Conservation (phyloP, 1,284 basidiomycete genomes). For the Xerocomus cyaneibrunnescens region DNA sequence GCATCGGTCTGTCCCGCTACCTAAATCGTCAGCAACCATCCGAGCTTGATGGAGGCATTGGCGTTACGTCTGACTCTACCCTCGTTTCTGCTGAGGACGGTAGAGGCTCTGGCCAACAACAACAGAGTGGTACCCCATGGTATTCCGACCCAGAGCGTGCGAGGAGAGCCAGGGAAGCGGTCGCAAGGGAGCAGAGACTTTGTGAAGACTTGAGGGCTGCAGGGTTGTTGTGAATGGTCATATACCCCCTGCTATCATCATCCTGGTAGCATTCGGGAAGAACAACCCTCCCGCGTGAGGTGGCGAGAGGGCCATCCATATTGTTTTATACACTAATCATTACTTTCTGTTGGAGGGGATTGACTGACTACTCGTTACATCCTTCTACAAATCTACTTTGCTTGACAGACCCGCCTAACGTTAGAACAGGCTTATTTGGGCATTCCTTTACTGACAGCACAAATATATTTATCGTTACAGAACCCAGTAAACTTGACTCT, state of each 20-base stretch:
- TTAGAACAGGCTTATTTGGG: background rate
- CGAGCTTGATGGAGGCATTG: slow-evolving; percentile 7
- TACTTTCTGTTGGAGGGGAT: background rate
- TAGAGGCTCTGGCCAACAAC: slow-evolving; percentile 5
- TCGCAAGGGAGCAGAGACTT: slow-evolving; percentile 43
- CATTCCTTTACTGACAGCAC: background rate
- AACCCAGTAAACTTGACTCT: background rate
- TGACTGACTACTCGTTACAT: slow-evolving; percentile 8
- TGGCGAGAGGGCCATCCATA: slow-evolving; percentile 4
- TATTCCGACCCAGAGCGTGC: slow-evolving; percentile 46
- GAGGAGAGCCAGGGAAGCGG: slow-evolving; percentile 45
- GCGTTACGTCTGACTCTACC: slow-evolving; percentile 5
- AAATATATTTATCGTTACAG: slow-evolving; percentile 6
- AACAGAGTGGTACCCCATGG: slow-evolving; percentile 24
- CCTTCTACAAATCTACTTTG: slow-evolving; percentile 14
- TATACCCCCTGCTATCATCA: slow-evolving; percentile 3
- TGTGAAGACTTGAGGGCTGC: slow-evolving; percentile 61
- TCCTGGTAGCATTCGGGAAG: slow-evolving; percentile 1
- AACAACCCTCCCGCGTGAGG: background rate
- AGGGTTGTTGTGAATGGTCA: slow-evolving; percentile 51
- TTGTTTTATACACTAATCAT: slow-evolving; percentile 23
- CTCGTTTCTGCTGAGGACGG: slow-evolving; percentile 5
- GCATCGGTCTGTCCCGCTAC: slow-evolving; percentile 26
- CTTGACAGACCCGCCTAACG: background rate
- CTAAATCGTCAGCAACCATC: slow-evolving; percentile 12